A percentile compares a stretch with the other conserved stretches of the same genome.
Evolutionary conservation across 148 eudicot genomes (phyloP).

Genomic region (Persicaria maculosa): DNA sequence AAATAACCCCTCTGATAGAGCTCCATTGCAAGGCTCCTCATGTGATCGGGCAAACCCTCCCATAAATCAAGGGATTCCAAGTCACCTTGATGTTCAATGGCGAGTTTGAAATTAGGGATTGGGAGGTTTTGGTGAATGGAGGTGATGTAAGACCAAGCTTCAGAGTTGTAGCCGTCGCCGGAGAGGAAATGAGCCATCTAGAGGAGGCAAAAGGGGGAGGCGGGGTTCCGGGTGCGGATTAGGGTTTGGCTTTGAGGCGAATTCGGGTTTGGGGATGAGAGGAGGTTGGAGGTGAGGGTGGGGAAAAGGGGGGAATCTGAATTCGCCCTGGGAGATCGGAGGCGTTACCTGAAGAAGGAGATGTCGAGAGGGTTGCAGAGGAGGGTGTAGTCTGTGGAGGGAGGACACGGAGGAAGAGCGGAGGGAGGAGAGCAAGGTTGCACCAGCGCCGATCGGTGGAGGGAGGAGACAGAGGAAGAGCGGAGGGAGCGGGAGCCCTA

Average conservation of each 20-base stretch:
- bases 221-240: conserved; percentile 13
- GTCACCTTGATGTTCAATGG: conserved; percentile 66
- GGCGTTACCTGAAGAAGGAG: no score
- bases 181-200: conserved; percentile 79
- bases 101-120: no score
- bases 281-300: conserved; percentile 13
- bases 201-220: conserved; percentile 39
- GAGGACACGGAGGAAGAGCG: no score
- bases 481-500: no score
- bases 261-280: conserved; percentile 16
- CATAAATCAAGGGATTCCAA: conserved; percentile 40
- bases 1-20: conserved; percentile 39
- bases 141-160: conserved; percentile 72
- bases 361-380: no score
- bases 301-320: background rate
- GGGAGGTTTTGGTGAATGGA: conserved; percentile 26
- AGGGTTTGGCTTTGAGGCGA: conserved; percentile 8
- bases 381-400: no score
- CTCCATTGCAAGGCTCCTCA: conserved; percentile 33
- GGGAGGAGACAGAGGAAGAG: no score
- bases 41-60: conserved; percentile 49
- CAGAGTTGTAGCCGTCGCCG: conserved; percentile 74
- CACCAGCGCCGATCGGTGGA: no score
- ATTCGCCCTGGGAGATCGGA: no score
- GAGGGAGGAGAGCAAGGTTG: no score